Evolutionary conservation across 1,139 yeast genomes (phyloP), one percentile per base, ranked within the genome.

Genomic region (Yamadazyma pseudoaaseri): DNA sequence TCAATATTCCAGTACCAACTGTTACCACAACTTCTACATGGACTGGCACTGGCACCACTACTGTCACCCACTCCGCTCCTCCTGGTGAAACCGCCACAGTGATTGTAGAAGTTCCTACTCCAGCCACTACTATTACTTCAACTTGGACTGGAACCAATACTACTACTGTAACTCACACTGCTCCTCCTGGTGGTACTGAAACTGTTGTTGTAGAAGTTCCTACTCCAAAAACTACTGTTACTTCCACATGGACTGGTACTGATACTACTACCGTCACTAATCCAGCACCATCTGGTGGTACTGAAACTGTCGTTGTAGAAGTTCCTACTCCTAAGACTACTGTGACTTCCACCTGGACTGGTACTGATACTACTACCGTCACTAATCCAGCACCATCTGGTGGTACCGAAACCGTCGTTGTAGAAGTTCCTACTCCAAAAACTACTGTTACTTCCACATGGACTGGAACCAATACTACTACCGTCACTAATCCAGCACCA

Each of bases 181-280:
- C 24, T 11, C 16, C 33, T 9, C 20, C 27, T 15, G 28, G 21
- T 6, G 25, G 25, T 10, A 29, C 31, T n/a, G 14, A 35, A 32
- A 18, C 39, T 34, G 35, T 35, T 9, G 16, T 33, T 18, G 34
- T 34, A 14, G 44, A 47, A 11, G 44, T 42, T 23, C 57, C 58
- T 20, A 21, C 16, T 15, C 45, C 44, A 16, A 31, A 33, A 4
- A 33, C 37, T 14, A 43, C 47, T 13, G 23, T 17, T 20, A 36
- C 24, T 20, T 3, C 10, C 17, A 37, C 24, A 17, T 22, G 32
- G 22, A 32, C 28, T 26, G 33, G 24, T 18, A 5, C 39, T 14
- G 44, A 47, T 13, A 44, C 42, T 15, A 55, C 57, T 14, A 35
- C 27, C 21, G 41, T 42, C 15, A 38, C 46, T 6, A 18, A 23